Evolutionary conservation across 331 rosid species (phyloP).

Genomic region (Rosa hybrid): DNA sequence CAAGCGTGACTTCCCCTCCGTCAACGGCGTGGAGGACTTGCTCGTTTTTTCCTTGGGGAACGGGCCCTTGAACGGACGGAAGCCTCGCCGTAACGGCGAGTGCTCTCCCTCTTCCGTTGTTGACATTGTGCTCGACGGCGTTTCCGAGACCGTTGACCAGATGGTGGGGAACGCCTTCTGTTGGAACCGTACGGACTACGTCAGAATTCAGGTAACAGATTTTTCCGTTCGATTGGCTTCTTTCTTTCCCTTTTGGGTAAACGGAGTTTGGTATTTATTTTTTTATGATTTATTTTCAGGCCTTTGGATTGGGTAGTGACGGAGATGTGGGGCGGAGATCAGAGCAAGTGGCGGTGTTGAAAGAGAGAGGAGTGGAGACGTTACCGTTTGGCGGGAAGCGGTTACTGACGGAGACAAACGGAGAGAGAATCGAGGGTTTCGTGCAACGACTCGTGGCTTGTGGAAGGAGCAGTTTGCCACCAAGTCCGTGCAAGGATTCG

Average conservation of each 20-base stretch:
- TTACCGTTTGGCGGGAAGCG: conserved; percentile 99
- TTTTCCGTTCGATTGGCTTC: not conserved
- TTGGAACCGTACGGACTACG: conserved; percentile 85
- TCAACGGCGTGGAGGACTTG: conserved; percentile 81
- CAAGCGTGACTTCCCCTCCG: conserved; percentile 90
- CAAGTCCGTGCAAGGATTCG: conserved; percentile 75
- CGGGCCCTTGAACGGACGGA: conserved; percentile 45
- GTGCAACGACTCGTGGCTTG: conserved; percentile 73
- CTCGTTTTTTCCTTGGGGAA: conserved; percentile 79
- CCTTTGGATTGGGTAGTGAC: conserved; percentile 52
- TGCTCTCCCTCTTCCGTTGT: conserved; percentile 67
- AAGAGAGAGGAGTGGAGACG: conserved; percentile 78
- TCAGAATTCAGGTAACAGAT: conserved; percentile 78
- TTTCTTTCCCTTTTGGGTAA: not conserved
- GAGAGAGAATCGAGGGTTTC: conserved; percentile 74
- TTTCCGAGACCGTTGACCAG: conserved; percentile 93
- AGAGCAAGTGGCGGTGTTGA: conserved; percentile 59
- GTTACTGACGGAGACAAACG: conserved; percentile 93
- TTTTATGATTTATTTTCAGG: conserved; percentile 40
- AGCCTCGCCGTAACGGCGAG: conserved; percentile 33
- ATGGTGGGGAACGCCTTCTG: conserved; percentile 95
- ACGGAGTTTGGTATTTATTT: conserved; percentile 19
- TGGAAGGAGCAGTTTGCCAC: conserved; percentile 69
- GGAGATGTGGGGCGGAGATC: conserved; percentile 28
- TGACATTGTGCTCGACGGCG: conserved; percentile 85